Conservation (phyloP, 768 basidiomycete genomes). For the Phlebiopsis flavidoalba region DNA sequence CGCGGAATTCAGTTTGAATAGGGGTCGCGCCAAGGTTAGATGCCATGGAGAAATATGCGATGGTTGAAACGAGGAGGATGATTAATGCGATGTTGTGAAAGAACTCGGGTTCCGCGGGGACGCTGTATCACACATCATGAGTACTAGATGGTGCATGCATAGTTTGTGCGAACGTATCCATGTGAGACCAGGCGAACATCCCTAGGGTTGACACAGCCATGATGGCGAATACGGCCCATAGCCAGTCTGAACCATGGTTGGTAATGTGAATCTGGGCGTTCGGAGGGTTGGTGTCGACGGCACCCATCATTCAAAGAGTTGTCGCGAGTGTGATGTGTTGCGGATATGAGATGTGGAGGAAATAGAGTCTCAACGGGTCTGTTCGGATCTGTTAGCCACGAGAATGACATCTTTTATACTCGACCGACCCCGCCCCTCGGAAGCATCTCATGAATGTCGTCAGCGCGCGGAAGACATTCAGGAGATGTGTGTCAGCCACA, state of each 20-base stretch:
- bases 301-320: neutral
- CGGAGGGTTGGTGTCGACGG: constrained; percentile 29
- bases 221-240: constrained; percentile 49
- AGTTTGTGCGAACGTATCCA: constrained; percentile 14
- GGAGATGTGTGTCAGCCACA: too few species aligned
- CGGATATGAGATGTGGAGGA: neutral
- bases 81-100: constrained; percentile 45
- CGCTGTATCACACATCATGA: constrained; percentile 16
- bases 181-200: constrained; percentile 30
- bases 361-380: too few species aligned
- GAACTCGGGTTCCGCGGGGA: constrained; percentile 35
- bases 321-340: neutral
- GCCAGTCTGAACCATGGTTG: constrained; percentile 43
- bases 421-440: too few species aligned
- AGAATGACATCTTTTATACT: too few species aligned
- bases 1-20: constrained; percentile 36
- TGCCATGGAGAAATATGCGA: constrained; percentile 52
- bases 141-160: neutral
- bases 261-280: constrained; percentile 35
- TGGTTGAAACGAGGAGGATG: constrained; percentile 38
- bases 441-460: too few species aligned
- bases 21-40: constrained; percentile 47
- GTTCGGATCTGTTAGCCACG: too few species aligned
- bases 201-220: constrained; percentile 39
- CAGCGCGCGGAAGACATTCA: too few species aligned